Base-by-base conservation (phyloP, 208 protist genomes). In the Tritrichomonas musculus region DNA sequence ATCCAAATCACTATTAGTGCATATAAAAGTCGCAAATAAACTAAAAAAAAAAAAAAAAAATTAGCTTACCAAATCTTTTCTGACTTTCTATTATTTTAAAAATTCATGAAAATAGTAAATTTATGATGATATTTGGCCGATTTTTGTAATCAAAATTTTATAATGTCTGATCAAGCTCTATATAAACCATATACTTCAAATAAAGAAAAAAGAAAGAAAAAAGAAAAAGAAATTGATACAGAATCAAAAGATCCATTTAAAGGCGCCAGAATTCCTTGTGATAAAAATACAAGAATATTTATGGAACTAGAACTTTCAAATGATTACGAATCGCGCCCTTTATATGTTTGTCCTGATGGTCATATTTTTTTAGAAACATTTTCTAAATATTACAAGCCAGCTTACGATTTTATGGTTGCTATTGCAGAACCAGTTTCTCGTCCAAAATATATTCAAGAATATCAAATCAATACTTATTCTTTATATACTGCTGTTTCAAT, bases 391-490 rank as follows among this genome's bases (percentile, higher is more conserved):
- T 98, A 97, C 94, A 69, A 94, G 80, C 73, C 95, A 82, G 97
- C 97, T 22, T 96, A 93, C 66, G 97, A 98, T 88, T 98, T 98
- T 84, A 94, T 98, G 1, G 95, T 98, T 33, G 95, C 97, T 47
- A 96, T 99, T 39, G 97, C 98, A 13, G 98, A 99, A 95, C 97
- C 98, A 41, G 95, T 97, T 20, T 98, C 96, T 17, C 95, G 98
- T 3, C 98, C 98, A 0, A 93, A 96, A 9, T 94, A 97, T 4
- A 97, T 99, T 41, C 98, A 99, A 93, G 98, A 99, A 95, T 99
- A 99, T 95, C 94, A 96, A 57, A 95, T 99, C 27, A 99, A 97
- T 0, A 96, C 96, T 13, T 98, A 98, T 93, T 99, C 98, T 2
- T 96, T 99, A 1, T 99, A 98, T 82, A 97, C 98, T 0, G 98